Evolutionary conservation across 306 rosid species (phyloP), one percentile per base, ranked within the genome.

Genomic region (Purshia tridentata): DNA sequence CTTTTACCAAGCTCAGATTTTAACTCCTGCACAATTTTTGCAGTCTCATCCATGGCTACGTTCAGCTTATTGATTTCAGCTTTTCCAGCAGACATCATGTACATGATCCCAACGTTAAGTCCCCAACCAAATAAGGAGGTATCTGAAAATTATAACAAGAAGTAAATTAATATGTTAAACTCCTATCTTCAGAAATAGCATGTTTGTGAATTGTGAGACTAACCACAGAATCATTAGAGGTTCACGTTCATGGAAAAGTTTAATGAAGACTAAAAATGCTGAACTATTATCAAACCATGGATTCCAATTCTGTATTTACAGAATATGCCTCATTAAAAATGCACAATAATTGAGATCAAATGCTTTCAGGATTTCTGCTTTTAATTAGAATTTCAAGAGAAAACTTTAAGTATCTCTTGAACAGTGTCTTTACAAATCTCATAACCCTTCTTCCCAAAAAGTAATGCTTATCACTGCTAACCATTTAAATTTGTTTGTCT

Each of bases 41-140:
- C 85, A 51, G 90, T 81, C 78, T 85, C 94, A 3, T 80, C 75
- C 85, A 87, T 65, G 61, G 84, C 69, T 40, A 68, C 63, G 41
- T 81, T 88, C 69, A 91, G 86, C 76, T 80, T 82, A 75, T 45
- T 81, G 72, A 91, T 83, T 72, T 88, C 93, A 54, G 73, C 59
- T 87, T 83, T 86, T 66, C 92, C 92, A 12, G 88, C 80, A 51
- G 90, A 86, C 90, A 88, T 85, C 91, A 87, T 81, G 83, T 52
- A 85, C 86, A 88, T 88, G 54, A 88, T 85, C 62, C 90, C 92
- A 73, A 79, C 81, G 73, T 86, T 77, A 75, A 91, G 88, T 53
- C 90, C 97, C 88, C 88, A 83, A 37, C 77, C 77, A 76, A 91
- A 86, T 59, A 76, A 71, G 53, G 89, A 80, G 75, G 76, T 63